Evolutionary conservation across 202 grass and related monocot species (phyloP), one percentile per base, ranked within the genome.

Genomic region (Brachypodium distachyon): DNA sequence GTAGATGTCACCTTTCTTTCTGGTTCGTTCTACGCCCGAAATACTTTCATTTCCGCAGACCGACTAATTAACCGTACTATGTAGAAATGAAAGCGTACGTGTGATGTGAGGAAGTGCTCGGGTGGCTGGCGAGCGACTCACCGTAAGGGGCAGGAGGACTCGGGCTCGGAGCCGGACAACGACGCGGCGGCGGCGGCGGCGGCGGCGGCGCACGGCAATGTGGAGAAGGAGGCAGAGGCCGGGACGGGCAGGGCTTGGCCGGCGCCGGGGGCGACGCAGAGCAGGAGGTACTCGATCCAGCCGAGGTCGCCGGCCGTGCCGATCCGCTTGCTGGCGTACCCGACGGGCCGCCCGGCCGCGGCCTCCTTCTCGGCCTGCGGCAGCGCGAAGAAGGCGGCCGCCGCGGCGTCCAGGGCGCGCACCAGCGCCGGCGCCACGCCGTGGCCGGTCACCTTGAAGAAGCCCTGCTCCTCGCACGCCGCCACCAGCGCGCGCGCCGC

Each of bases 281-380:
- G 76, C 22, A 97, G 83, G 33, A 97, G 84, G 81, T 97, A 97
- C 84, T 97, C 94, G 51, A 97, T 41, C 84, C 86, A 97, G 1
- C 94, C 94, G 17, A 92, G 69, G 81, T 97, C 94, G 31, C 94
- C 94, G 76, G 71, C 85, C 29, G 23, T 39, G 64, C 94, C 94
- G 53, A 97, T 92, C 8, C 21, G 28, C 82, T 89, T 94, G 87
- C 84, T 94, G 5, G 60, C 84, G 46, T 97, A 97, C 60, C 86
- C 76, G 51, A 97, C 64, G 3, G 89, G 77, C n/a, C 9, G 16
- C 0, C 82, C 79, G 4, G 62, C 67, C 9, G 5, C 69, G n/a
- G 12, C 39, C 29, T 92, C 91, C 91, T 97, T 97, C 14, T 90
- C 91, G 6, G 13, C 36, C 79, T 90, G 85, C 11, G 91, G 72